Conservation (phyloP, 2,329 filamentous ascomycete species). For the Amylocarpus encephaloides region DNA sequence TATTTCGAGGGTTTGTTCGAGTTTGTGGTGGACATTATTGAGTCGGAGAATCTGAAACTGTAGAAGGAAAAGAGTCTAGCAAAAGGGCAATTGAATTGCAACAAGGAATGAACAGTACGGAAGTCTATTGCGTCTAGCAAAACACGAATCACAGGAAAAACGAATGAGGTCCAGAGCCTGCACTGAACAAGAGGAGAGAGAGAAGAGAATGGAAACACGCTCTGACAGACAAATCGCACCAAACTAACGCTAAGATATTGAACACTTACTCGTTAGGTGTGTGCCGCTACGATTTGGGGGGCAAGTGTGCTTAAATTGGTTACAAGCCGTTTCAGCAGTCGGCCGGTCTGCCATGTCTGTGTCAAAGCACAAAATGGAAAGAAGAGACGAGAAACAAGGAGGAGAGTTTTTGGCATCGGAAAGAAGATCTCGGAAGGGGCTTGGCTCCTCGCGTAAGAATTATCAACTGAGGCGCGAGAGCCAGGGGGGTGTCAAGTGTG, state of each 20-base stretch:
- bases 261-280: too few species aligned
- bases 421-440: not conserved
- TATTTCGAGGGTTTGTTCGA: not conserved
- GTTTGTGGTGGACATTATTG: not conserved
- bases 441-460: not conserved
- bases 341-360: not conserved
- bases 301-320: not conserved
- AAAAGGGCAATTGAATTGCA: not conserved
- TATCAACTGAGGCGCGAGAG: not conserved
- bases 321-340: conserved; percentile 2
- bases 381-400: not conserved
- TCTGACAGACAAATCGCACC: too few species aligned
- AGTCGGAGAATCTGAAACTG: not conserved
- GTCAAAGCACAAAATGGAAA: not conserved
- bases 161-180: not conserved
- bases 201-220: not conserved
- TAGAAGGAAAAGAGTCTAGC: not conserved
- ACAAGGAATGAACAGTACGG: not conserved
- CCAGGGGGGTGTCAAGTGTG: not conserved
- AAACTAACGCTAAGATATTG: too few species aligned
- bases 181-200: not conserved
- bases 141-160: too few species aligned
- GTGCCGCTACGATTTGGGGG: not conserved
- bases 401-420: not conserved
- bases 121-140: not conserved